Base-by-base conservation (phyloP, 495 filamentous ascomycete species). In the Aspergillus incahuasiensis region DNA sequence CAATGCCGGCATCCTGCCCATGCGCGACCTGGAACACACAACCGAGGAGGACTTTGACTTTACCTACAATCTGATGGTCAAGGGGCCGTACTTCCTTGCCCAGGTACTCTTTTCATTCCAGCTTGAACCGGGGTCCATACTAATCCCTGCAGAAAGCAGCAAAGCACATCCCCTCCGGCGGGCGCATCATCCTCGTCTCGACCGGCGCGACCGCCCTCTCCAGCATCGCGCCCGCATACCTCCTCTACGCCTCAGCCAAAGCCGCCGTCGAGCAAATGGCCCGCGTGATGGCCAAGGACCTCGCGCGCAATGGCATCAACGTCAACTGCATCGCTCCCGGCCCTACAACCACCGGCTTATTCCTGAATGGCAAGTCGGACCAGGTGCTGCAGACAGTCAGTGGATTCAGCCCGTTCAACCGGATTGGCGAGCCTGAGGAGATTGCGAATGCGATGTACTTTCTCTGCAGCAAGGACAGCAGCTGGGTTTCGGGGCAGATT, bases 241-340 rank as follows among this genome's bases (percentile, higher is more conserved):
- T 87, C 32, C 70, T 86, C 25, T 89, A 90, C 62, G 68, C 69
- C 28, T 69, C 79, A 0, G 82, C 79, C 51, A 90, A 90, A 60
- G 87, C 85, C 47, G 83, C 87, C 5, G 78, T 90, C 43, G 84
- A 89, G 63, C 85, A 89, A 63, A 84, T 90, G 74, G 77, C 79
- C 0, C 77, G 85, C 6, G 73, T 81, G 13, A 64, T 88, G 41
- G 74, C 80, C 42, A 89, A 89, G 65, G 84, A 87, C 44, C 75
- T 89, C 39, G 85, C 74, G 5, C 65, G 73, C 8, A 81, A 80
- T 53, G 78, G 78, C 0, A 84, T 89, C 56, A 65, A 68, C 13
- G 86, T 89, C 20, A 89, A 90, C 63, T 72, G 72, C 20, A 68
- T 90, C 12, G 79, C 86, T 0, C 86, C 85, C 0, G 86, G 85